phyloP scores from a whole-genome alignment of 371 early-diverging fungal genomes.

The Blyttiomyces sp. region DNA sequence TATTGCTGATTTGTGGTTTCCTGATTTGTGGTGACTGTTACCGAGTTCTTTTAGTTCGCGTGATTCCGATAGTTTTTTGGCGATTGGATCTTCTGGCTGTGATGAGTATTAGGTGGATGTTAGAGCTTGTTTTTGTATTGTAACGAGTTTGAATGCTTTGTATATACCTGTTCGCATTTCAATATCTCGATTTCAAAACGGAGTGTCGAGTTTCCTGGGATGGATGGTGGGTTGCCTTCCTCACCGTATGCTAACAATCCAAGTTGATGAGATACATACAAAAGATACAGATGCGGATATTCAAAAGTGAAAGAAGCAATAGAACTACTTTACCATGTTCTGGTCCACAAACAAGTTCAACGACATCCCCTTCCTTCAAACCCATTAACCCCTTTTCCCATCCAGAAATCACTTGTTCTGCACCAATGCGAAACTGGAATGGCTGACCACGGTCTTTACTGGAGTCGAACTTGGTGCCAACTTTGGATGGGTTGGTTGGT shows the following conservation, averaged over 20 bases:
- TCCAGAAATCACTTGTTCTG: conserved; percentile 75
- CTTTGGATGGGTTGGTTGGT: too few relatives aligned
- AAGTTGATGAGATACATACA: neutral
- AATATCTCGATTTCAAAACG: conserved; percentile 45
- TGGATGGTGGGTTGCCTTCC: conserved; percentile 36
- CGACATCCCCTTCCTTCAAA: conserved; percentile 59
- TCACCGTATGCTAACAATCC: conserved; percentile 39
- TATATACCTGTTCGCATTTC: conserved; percentile 5
- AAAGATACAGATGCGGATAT: neutral
- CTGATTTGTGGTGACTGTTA: conserved; percentile 31
- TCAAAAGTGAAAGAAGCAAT: neutral
- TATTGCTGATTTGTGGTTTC: conserved; percentile 9
- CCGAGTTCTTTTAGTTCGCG: conserved; percentile 23
- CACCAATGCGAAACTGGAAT: conserved; percentile 20
- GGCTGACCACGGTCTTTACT: conserved; percentile 17
- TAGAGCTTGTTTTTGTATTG: conserved; percentile 1
- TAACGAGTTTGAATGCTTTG: neutral
- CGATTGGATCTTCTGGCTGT: conserved; percentile 25
- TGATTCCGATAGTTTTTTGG: conserved; percentile 28
- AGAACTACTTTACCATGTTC: conserved; percentile 38
- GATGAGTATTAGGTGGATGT: neutral
- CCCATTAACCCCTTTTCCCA: conserved; percentile 62
- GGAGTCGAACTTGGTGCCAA: conserved; percentile 27
- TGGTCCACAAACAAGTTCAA: conserved; percentile 26
- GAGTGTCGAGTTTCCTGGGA: conserved; percentile 48